Conservation (phyloP, 352 stramenopile genomes). For the Peronospora belbahrii region DNA sequence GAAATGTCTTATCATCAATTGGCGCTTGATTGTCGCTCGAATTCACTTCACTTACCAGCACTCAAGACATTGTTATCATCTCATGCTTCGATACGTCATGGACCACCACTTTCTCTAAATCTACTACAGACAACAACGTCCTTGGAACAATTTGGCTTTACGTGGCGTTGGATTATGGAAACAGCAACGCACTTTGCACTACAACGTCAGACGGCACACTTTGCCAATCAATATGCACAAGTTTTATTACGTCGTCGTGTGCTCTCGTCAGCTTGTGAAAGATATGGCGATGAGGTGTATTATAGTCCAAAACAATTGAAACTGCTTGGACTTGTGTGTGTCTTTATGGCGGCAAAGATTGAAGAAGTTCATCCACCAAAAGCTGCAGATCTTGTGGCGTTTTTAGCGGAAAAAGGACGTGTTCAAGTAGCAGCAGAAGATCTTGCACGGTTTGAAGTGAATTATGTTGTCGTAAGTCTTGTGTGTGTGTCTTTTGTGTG, state of each 20-base stretch:
- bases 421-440: slow-evolving; percentile 41
- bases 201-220: slow-evolving; percentile 71
- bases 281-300: slow-evolving; percentile 36
- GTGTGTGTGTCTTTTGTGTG: not conserved
- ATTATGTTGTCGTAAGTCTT: slow-evolving; percentile 50
- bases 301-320: slow-evolving; percentile 50
- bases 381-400: slow-evolving; percentile 53
- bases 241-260: slow-evolving; percentile 58
- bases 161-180: slow-evolving; percentile 69
- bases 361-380: slow-evolving; percentile 77
- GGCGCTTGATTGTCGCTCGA: slow-evolving; percentile 21
- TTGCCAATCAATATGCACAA: slow-evolving; percentile 69
- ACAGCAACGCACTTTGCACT: slow-evolving; percentile 61
- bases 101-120: slow-evolving; percentile 27
- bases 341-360: slow-evolving; percentile 84
- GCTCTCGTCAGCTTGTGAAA: no score
- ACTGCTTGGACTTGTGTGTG: slow-evolving; percentile 48
- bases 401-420: slow-evolving; percentile 41
- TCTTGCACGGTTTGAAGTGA: slow-evolving; percentile 47
- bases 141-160: slow-evolving; percentile 72
- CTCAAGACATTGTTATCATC: slow-evolving; percentile 24
- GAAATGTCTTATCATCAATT: slow-evolving; percentile 76
- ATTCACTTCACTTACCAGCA: slow-evolving; percentile 24
- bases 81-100: slow-evolving; percentile 47
- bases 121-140: slow-evolving; percentile 22